Evolutionary conservation across 805 yeast genomes (phyloP), one percentile per base, ranked within the genome.

Genomic region (Suhomyces sp.): DNA sequence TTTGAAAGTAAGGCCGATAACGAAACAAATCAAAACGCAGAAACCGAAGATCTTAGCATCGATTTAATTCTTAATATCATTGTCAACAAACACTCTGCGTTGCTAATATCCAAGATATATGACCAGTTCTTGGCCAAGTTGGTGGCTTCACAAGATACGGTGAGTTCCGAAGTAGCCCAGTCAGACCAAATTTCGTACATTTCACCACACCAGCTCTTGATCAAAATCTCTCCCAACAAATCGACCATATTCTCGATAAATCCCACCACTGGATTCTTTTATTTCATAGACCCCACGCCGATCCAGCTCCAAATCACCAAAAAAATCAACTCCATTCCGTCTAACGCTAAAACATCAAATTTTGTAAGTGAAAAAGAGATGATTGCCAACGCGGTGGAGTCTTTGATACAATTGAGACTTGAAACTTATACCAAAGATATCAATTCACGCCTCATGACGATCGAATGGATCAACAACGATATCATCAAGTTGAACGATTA

Each of bases 401-500:
- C 60, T 44, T 60, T 86, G 38, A 65, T 80, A 29, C 76, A 72
- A 38, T 68, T 86, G 47, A 73, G 84, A 46, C 65, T 82, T 29
- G 78, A 81, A 35, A 74, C 79, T 3, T 75, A 77, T 50, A 72
- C 74, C 52, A 71, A 74, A 44, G 87, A 85, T 53, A 71, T 85
- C 27, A 69, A 80, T 10, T 77, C 82, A 7, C 76, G 85, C 55
- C 77, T 89, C 51, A 72, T 76, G 36, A 86, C 89, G 0, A 80
- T 85, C 0, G 88, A 86, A 27, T 88, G 94, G 94, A 76, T 82
- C 5, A 71, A 75, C n/a, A 81, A 81, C 57, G 82, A 80, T 41
- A 76, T 81, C 41, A 75, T 87, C 46, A 74, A 69, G 31, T 60
- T 88, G 27, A 70, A 76, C 2, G 73, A 76, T 2, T 73, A 72